Conservation (phyloP, 805 yeast species). For the Scheffersomyces stipitis region DNA sequence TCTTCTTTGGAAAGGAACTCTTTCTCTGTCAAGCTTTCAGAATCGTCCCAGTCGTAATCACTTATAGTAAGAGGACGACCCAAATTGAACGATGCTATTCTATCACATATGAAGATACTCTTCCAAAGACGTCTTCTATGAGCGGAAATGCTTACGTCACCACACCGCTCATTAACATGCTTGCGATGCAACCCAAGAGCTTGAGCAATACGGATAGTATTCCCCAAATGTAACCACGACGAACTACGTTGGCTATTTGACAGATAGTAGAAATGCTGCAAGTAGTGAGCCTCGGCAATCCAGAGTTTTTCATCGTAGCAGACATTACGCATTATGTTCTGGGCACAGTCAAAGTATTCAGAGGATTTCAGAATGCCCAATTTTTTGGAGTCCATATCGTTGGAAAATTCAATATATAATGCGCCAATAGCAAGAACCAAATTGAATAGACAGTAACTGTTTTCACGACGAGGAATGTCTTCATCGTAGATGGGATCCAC, state of each 20-base stretch:
- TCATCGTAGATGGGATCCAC: constrained; percentile 30
- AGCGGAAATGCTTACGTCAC: constrained; percentile 19
- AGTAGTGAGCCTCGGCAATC: constrained; percentile 40
- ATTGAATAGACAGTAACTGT: constrained; percentile 33
- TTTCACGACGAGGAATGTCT: constrained; percentile 21
- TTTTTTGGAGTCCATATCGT: constrained; percentile 20
- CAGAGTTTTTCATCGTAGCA: constrained; percentile 42
- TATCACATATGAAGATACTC: constrained; percentile 33
- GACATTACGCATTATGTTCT: constrained; percentile 26
- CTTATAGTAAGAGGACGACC: constrained; percentile 38
- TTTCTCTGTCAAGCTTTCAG: constrained; percentile 14
- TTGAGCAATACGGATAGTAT: constrained; percentile 42
- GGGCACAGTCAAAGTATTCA: constrained; percentile 35
- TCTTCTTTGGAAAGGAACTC: constrained; percentile 5
- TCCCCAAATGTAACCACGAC: constrained; percentile 45
- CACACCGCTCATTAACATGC: constrained; percentile 35
- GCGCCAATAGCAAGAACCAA: constrained; percentile 43
- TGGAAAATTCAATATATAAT: constrained; percentile 31
- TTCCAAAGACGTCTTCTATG: constrained; percentile 37
- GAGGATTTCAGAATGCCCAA: constrained; percentile 22
- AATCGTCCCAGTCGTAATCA: constrained; percentile 41
- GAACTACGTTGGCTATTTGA: constrained; percentile 37
- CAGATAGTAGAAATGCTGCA: constrained; percentile 42
- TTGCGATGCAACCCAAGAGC: constrained; percentile 41
- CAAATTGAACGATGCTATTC: constrained; percentile 30